phyloP scores from a whole-genome alignment of 2,329 filamentous ascomycete species.

The Calcarisporium arbuscula region DNA sequence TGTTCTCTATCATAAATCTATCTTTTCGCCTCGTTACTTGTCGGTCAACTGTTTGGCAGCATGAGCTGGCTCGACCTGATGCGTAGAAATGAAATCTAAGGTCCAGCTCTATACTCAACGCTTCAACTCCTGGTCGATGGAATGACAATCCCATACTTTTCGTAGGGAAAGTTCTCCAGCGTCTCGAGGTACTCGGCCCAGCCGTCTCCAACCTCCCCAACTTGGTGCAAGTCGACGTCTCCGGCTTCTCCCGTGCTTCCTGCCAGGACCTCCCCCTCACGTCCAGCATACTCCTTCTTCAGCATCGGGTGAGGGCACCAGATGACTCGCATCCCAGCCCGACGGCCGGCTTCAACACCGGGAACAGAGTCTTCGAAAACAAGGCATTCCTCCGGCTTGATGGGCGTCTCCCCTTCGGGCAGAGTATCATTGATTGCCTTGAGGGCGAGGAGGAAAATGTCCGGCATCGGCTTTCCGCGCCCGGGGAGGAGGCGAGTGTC shows the following conservation, averaged over 20 bases:
- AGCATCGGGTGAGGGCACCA: constrained; percentile 86
- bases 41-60: too few relatives aligned
- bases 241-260: constrained; percentile 68
- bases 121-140: too few relatives aligned
- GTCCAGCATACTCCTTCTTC: constrained; percentile 66
- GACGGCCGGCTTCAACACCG: constrained; percentile 81
- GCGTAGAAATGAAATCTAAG: too few relatives aligned
- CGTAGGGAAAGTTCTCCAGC: constrained; percentile 51
- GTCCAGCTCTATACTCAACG: too few relatives aligned
- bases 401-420: constrained; percentile 52
- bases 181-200: constrained; percentile 51
- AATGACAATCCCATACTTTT: constrained; percentile 51
- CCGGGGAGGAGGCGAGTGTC: constrained; percentile 70
- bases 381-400: constrained; percentile 80
- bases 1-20: too few relatives aligned
- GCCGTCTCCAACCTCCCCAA: constrained; percentile 53
- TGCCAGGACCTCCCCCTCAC: constrained; percentile 76
- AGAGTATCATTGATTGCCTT: constrained; percentile 75
- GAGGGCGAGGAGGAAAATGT: constrained; percentile 87
- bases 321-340: constrained; percentile 89
- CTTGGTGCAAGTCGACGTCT: constrained; percentile 45
- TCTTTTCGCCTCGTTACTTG: too few relatives aligned
- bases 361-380: constrained; percentile 96
- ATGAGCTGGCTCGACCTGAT: too few relatives aligned
- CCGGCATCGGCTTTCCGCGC: constrained; percentile 87